Evolutionary conservation across 1,139 yeast genomes (phyloP).

Genomic region (Blastobotrys petasosporus): DNA sequence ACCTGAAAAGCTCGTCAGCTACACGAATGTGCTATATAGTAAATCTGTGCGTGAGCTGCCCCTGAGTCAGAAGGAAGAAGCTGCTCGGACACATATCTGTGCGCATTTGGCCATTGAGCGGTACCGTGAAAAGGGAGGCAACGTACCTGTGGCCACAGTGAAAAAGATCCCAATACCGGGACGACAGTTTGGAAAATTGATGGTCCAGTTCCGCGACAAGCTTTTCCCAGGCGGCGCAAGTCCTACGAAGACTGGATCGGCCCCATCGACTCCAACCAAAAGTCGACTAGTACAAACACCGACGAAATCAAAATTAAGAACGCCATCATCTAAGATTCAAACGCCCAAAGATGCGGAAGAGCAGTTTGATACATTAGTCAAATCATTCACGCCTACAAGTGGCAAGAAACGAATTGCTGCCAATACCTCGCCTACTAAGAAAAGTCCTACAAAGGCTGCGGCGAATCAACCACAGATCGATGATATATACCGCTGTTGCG

Average conservation of each 20-base stretch:
- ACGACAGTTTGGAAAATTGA: constrained; percentile 23
- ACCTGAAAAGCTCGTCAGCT: constrained; percentile 17
- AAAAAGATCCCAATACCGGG: constrained; percentile 31
- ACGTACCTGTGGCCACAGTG: constrained; percentile 23
- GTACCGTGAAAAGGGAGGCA: constrained; percentile 16
- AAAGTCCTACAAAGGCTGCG: constrained; percentile 15
- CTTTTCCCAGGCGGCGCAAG: constrained; percentile 13
- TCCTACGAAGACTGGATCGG: constrained; percentile 9
- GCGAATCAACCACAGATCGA: constrained; percentile 18
- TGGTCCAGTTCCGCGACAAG: constrained; percentile 23
- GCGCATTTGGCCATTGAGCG: constrained; percentile 32
- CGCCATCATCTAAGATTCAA: neutral
- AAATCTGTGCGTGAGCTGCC: constrained; percentile 20
- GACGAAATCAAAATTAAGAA: neutral
- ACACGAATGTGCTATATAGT: constrained; percentile 17
- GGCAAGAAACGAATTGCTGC: constrained; percentile 7
- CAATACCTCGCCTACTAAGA: constrained; percentile 5
- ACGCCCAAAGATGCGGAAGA: constrained; percentile 5
- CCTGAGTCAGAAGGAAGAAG: constrained; percentile 30
- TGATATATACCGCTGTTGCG: constrained; percentile 22
- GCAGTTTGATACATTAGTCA: neutral
- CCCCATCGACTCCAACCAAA: constrained; percentile 10
- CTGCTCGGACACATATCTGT: constrained; percentile 32
- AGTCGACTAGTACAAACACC: constrained; percentile 3
- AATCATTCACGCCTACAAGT: constrained; percentile 9